phyloP scores from a whole-genome alignment of 805 yeast species.

The Komagataella pseudopastoris region DNA sequence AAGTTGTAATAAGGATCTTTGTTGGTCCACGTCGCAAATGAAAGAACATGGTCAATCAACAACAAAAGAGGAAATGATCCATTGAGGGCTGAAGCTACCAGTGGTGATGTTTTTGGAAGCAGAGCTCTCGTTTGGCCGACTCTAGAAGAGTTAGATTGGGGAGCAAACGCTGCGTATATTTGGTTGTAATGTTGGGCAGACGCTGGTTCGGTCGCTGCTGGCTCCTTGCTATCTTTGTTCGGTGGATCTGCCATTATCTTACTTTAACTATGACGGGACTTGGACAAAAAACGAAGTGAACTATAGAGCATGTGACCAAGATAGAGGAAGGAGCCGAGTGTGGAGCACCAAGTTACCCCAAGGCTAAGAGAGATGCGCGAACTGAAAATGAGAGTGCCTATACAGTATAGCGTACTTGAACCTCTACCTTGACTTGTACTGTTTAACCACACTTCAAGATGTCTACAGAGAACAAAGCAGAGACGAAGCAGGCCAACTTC shows the following conservation, averaged over 20 bases:
- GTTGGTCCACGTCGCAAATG: slow-evolving; percentile 42
- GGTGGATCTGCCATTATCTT: neutral
- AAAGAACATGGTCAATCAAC: slow-evolving; percentile 27
- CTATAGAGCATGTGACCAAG: neutral
- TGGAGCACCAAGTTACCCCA: neutral
- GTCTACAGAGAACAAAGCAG: neutral
- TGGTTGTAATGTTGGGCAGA: neutral
- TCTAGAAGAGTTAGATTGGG: neutral
- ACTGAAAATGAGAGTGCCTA: too few species aligned
- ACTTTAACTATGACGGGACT: neutral
- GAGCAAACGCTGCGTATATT: neutral
- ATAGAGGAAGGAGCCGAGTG: neutral
- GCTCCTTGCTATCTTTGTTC: neutral
- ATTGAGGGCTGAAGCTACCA: slow-evolving; percentile 30
- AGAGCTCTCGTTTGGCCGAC: slow-evolving; percentile 7
- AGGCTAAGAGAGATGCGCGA: neutral
- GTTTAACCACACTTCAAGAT: neutral
- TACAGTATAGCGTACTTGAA: neutral
- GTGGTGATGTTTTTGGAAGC: slow-evolving; percentile 19
- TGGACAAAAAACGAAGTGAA: neutral
- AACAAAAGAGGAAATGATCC: slow-evolving; percentile 33
- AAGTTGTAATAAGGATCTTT: slow-evolving; percentile 33
- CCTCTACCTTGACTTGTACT: neutral
- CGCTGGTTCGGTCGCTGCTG: neutral
- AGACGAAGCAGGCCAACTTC: slow-evolving; percentile 18